These are phyloP conservation scores for Leptomonas pyrrhocoris DNA, from an alignment of 208 protist genomes.

Conservation along the genomic window DNA sequence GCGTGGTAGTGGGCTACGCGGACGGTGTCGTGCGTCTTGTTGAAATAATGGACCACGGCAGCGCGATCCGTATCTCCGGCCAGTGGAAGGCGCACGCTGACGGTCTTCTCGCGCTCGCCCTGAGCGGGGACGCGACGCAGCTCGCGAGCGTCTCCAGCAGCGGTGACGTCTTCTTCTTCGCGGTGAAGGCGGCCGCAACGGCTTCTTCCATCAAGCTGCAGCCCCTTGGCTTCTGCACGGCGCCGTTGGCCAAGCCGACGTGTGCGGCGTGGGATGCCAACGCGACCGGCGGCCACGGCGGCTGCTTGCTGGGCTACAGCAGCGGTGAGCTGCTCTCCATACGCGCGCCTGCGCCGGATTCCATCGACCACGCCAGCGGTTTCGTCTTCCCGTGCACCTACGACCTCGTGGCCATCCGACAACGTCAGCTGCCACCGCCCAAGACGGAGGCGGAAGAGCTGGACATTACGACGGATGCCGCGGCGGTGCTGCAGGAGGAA, in stretches of 20 bases:
- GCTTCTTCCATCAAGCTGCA: constrained; percentile 26
- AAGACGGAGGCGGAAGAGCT: constrained; percentile 59
- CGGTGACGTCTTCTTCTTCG: constrained; percentile 95
- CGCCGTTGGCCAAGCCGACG: constrained; percentile 52
- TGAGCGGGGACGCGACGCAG: constrained; percentile 56
- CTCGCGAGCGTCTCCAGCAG: constrained; percentile 86
- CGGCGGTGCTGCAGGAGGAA: constrained; percentile 60
- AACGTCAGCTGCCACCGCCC: constrained; percentile 66
- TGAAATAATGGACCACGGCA: constrained; percentile 20
- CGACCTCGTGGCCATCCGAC: constrained; percentile 76
- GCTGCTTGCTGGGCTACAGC: constrained; percentile 74
- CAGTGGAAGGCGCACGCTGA: constrained; percentile 77
- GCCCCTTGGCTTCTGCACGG: constrained; percentile 83
- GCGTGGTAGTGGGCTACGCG: constrained; percentile 77
- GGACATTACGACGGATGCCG: constrained; percentile 64
- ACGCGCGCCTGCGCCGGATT: constrained; percentile 36
- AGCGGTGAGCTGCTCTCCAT: constrained; percentile 77
- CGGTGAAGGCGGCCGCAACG: constrained; percentile 21
- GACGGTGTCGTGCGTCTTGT: constrained; percentile 91
- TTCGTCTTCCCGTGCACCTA: constrained; percentile 75
- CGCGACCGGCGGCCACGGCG: constrained; percentile 21
- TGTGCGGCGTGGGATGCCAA: constrained; percentile 73
- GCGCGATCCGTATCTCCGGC: constrained; percentile 25
- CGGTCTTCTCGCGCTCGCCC: constrained; percentile 59
- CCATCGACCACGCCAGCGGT: constrained; percentile 62